Conservation (phyloP, 2,329 filamentous ascomycete species). For the Diaporthe citrichinensis region DNA sequence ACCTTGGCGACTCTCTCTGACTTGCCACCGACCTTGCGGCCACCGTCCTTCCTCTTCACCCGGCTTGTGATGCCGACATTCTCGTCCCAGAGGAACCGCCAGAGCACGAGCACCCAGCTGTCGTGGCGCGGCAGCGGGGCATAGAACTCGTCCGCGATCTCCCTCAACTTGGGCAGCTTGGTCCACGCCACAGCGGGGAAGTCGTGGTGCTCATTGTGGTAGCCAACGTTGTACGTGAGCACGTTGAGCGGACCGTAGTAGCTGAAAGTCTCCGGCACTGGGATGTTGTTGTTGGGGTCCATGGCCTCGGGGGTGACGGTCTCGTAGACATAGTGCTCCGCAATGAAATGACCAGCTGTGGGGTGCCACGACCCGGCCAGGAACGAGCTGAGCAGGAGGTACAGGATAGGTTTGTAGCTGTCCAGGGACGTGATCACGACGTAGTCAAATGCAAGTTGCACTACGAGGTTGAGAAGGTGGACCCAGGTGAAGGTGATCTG, state of each 20-base stretch:
- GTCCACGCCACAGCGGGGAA: slow-evolving; percentile 99
- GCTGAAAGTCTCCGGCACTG: slow-evolving; percentile 93
- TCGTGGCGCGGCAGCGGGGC: slow-evolving; percentile 86
- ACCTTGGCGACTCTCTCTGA: slow-evolving; percentile 57
- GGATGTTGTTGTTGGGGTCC: slow-evolving; percentile 71
- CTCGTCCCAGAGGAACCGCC: slow-evolving; percentile 94
- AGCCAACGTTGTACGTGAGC: slow-evolving; percentile 95
- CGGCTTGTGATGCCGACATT: slow-evolving; percentile 91
- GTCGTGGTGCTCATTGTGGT: slow-evolving; percentile 99
- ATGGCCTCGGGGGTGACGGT: slow-evolving; percentile 68
- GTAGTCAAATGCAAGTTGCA: slow-evolving; percentile 85
- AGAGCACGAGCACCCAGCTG: slow-evolving; percentile 94
- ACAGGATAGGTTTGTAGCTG: slow-evolving; percentile 78
- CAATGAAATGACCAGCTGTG: slow-evolving; percentile 97
- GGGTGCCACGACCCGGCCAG: slow-evolving; percentile 94
- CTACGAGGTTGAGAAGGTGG: slow-evolving; percentile 84
- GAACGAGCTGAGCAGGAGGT: slow-evolving; percentile 91
- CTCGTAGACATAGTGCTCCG: slow-evolving; percentile 92
- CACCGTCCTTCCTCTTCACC: slow-evolving; percentile 90
- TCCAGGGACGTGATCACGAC: slow-evolving; percentile 70
- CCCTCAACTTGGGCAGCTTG: slow-evolving; percentile 80
- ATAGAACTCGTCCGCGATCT: slow-evolving; percentile 93
- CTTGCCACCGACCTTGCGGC: slow-evolving; percentile 68
- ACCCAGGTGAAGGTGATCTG: slow-evolving; percentile 87
- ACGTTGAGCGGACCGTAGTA: slow-evolving; percentile 96